phyloP scores from a whole-genome alignment of 257 asterid species.

The Perilla frutescens region DNA sequence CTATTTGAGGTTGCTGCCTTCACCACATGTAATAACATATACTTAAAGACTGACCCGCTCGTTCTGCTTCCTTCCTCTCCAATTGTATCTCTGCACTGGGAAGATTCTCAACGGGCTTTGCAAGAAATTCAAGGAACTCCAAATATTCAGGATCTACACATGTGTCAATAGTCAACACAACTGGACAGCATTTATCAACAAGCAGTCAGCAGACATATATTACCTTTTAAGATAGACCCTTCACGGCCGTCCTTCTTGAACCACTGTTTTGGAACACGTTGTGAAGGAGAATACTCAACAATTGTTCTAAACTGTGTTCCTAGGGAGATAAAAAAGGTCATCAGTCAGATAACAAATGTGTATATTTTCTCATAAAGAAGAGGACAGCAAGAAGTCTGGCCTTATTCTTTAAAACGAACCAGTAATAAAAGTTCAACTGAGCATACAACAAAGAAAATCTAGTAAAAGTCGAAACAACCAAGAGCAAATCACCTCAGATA shows the following conservation, averaged over 20 bases:
- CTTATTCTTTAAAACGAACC: conserved; percentile 19
- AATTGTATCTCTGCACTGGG: conserved; percentile 99
- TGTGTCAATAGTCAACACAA: conserved; percentile 45
- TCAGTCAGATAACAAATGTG: conserved; percentile 27
- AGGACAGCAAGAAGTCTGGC: neutral
- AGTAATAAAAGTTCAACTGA: conserved; percentile 17
- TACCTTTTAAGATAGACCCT: conserved; percentile 92
- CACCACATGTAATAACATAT: conserved; percentile 12
- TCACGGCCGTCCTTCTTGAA: conserved; percentile 96
- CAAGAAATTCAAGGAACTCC: conserved; percentile 96
- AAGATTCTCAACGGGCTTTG: conserved; percentile 95
- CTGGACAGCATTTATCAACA: conserved; percentile 33
- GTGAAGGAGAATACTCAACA: conserved; percentile 99
- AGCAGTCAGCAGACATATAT: conserved; percentile 37
- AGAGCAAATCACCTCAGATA: conserved; percentile 18
- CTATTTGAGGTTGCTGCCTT: conserved; percentile 37
- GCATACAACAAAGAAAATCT: conserved; percentile 17
- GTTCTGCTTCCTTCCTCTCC: conserved; percentile 98
- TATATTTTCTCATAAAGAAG: conserved; percentile 1
- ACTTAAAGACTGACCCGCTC: conserved; percentile 70
- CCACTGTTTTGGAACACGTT: conserved; percentile 88
- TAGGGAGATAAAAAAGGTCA: conserved; percentile 39
- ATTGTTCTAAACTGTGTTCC: conserved; percentile 88
- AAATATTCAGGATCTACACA: conserved; percentile 96
- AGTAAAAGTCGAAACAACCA: conserved; percentile 9